These are phyloP conservation scores for Entrophospora sp. DNA, from an alignment of 192 early-diverging fungal genomes.

Conservation along the genomic window DNA sequence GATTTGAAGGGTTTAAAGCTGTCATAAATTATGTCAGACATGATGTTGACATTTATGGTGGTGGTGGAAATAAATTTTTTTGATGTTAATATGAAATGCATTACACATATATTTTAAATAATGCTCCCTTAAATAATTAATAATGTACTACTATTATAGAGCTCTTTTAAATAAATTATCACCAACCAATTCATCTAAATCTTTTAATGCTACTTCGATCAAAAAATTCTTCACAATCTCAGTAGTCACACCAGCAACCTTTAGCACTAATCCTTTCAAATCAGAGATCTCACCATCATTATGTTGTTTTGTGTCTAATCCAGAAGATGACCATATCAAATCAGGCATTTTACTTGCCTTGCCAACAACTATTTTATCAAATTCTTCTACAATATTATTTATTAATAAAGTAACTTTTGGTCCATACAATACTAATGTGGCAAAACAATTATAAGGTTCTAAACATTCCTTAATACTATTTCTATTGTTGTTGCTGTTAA, in stretches of 20 bases:
- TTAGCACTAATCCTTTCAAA: neutral
- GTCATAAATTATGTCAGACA: too few species aligned
- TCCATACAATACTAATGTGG: slow-evolving; percentile 45
- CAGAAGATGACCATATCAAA: slow-evolving; percentile 16
- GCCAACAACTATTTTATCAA: neutral
- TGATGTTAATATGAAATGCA: too few species aligned
- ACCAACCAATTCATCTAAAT: neutral
- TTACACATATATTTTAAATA: too few species aligned
- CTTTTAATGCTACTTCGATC: neutral
- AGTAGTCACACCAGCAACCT: slow-evolving; percentile 5
- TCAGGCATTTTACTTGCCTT: neutral
- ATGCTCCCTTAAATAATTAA: too few species aligned
- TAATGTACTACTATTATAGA: too few species aligned
- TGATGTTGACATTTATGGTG: too few species aligned
- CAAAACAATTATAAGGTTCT: slow-evolving; percentile 46
- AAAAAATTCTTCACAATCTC: slow-evolving; percentile 14
- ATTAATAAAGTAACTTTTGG: slow-evolving; percentile 1
- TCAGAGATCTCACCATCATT: too few species aligned
- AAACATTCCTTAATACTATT: slow-evolving; percentile 35
- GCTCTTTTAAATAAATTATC: neutral
- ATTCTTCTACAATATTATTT: neutral
- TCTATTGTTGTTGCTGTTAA: neutral
- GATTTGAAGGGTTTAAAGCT: too few species aligned
- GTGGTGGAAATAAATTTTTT: too few species aligned
- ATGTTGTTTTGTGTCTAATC: too few species aligned